Conservation (phyloP, 2,329 filamentous ascomycete genomes). For the Alternaria alternata region DNA sequence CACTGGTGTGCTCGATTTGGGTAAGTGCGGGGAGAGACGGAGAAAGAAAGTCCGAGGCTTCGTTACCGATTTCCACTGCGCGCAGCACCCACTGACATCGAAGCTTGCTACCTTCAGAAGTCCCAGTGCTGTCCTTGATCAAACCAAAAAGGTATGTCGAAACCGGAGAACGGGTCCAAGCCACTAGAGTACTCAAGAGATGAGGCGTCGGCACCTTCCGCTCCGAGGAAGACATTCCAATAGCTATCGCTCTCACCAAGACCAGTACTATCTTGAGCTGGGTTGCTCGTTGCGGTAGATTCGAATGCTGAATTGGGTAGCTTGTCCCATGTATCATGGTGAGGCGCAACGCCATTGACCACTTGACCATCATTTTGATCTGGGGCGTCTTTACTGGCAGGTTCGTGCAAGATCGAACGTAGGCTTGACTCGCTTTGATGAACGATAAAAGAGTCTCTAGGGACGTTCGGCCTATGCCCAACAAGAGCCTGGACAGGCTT, state of each 20-base stretch:
- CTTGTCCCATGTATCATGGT: background rate
- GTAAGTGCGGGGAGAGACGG: slow-evolving; percentile 25
- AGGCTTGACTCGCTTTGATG: background rate
- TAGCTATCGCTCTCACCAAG: background rate
- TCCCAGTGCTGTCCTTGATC: slow-evolving; percentile 45
- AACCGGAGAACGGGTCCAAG: slow-evolving; percentile 43
- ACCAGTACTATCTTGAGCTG: background rate
- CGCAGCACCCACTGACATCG: background rate
- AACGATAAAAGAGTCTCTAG: background rate
- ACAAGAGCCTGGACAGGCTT: background rate
- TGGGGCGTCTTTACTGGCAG: background rate
- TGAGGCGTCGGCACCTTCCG: background rate
- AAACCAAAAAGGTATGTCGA: slow-evolving; percentile 49
- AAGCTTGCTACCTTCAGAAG: slow-evolving; percentile 23
- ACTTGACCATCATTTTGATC: background rate
- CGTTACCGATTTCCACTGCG: slow-evolving; percentile 18
- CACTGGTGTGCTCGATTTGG: slow-evolving; percentile 3
- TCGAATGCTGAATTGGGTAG: background rate
- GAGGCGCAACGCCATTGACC: background rate
- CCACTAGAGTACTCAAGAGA: slow-evolving; percentile 14
- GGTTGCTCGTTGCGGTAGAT: background rate
- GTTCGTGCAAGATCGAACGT: background rate
- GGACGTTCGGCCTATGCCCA: background rate
- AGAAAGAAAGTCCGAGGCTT: slow-evolving; percentile 29
- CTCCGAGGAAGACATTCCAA: slow-evolving; percentile 23